Base-by-base conservation (phyloP, 345 rosid genomes). In the Hibiscus trionum region DNA sequence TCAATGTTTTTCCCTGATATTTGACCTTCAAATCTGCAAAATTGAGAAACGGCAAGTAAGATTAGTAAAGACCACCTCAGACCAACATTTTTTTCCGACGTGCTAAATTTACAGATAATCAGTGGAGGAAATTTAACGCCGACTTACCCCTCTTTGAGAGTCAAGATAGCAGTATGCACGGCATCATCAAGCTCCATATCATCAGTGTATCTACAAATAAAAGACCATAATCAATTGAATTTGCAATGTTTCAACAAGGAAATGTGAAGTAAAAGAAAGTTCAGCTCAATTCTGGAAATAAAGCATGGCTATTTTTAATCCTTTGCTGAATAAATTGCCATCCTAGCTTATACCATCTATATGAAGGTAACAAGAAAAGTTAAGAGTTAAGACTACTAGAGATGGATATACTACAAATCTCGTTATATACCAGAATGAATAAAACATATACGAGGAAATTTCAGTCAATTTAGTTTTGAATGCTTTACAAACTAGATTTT, bases 151-250 rank as follows among this genome's bases (percentile, higher is more conserved):
- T 94, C 97, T 82, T 94, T 94, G 80, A 94, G 74, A 10, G 98
- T 91, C 81, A 91, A 76, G 61, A 94, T 91, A 6, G 98, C 98
- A 14, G 98, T 91, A 88, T 94, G 97, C 29, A 94, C 93, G 39
- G 97, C 98, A 88, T 94, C 98, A 73, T 94, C 98, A 55, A 94
- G 97, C 86, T 94, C 98, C 97, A 94, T 90, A 74, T 94, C 98
- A 72, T 94, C 97, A 3, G 93, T 88, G 77, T 91, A 94, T 85
- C 97, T 90, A 66, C 74, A 77, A 15, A 37, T 31, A 7, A 71
- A 69, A 4, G 26, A 55, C 26, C 24, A 53, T n/a, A 55, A 17
- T n/a, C 59, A 19, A 55, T 55, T 55, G 21, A 17, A 46, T 66
- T 62, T 59, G 46, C 65, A 44, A 27, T 9, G 47, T 58, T 44